These are phyloP conservation scores for Aureobasidium zeae DNA, from an alignment of 2,329 filamentous ascomycete genomes.

Conservation along the genomic window DNA sequence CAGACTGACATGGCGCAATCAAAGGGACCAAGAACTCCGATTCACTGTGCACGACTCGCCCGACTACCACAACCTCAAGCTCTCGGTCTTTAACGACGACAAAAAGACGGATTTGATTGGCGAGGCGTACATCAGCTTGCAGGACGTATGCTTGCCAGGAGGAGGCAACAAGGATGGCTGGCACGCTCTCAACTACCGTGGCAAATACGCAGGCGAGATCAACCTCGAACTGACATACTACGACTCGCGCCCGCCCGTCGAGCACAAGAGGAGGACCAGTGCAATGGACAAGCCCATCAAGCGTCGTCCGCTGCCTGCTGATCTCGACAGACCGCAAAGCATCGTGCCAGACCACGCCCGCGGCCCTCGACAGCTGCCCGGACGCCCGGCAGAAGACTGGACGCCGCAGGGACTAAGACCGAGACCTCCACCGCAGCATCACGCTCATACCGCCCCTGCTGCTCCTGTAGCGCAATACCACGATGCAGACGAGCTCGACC, in stretches of 20 bases:
- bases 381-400: constrained; percentile 10
- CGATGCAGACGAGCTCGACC: constrained; percentile 8
- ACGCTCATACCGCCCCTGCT: constrained; percentile 8
- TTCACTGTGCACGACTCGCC: constrained; percentile 94
- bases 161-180: constrained; percentile 92
- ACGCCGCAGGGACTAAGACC: constrained; percentile 8
- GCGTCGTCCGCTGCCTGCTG: constrained; percentile 68
- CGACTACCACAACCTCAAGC: constrained; percentile 91
- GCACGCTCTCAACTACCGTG: constrained; percentile 78
- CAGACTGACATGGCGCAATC: constrained; percentile 17
- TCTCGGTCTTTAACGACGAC: constrained; percentile 96
- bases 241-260: constrained; percentile 73
- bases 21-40: constrained; percentile 92
- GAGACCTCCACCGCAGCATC: constrained; percentile 1
- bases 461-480: neutral
- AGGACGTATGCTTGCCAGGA: constrained; percentile 68
- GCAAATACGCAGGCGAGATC: constrained; percentile 93
- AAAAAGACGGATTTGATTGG: constrained; percentile 96
- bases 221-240: constrained; percentile 95
- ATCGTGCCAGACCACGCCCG: constrained; percentile 11
- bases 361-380: constrained; percentile 3
- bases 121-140: constrained; percentile 81
- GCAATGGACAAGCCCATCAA: constrained; percentile 52
- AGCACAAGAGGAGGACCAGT: constrained; percentile 40
- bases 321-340: neutral